Evolutionary conservation across 2,329 filamentous ascomycete species (phyloP), one percentile per base, ranked within the genome.

Genomic region (Fusarium sp.): DNA sequence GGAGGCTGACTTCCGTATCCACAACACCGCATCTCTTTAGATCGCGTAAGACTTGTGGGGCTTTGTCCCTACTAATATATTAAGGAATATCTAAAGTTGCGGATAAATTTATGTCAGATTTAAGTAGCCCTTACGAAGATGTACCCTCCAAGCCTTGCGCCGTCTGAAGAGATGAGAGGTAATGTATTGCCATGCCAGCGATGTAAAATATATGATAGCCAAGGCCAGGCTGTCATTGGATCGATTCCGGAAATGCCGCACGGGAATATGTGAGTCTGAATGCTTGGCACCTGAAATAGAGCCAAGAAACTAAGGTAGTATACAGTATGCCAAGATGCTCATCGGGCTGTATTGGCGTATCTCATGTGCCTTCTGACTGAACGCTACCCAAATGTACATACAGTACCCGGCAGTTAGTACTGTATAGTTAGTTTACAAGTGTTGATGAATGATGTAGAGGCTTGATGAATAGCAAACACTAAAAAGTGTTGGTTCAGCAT

Each of bases 351-450:
- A 58, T 64, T 20, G 33, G 35, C 35, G 31, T 63, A 42, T 58
- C 29, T 37, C 27, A 35, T 29, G 42, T 39, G 36, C 39, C 27
- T 43, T 42, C 41, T 43, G 20, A 20, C 33, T 51, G 39, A 18
- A 31, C 15, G 39, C 53, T 58, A 50, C 33, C 61, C 50, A 39
- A 66, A 45, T 36, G 21, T 18, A 21, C 39, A 54, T 60, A n/a
- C n/a, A n/a, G n/a, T n/a, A 55, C 53, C 59, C 31, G 57, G 52
- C 47, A 29, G 33, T 21, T 35, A 11, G 17, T 18, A 25, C 39
- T 48, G 45, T 35, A 31, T 18, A 39, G 25, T 25, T 9, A 25
- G 25, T 25, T 9, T 25, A 25, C 3, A 25, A 25, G 8, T 25
- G 7, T 45, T 17, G 23, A 43, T 41, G 21, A 35, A 41, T 51